Evolutionary conservation across 306 rosid genomes (phyloP).

Genomic region (Vigna reflexopilosa): DNA sequence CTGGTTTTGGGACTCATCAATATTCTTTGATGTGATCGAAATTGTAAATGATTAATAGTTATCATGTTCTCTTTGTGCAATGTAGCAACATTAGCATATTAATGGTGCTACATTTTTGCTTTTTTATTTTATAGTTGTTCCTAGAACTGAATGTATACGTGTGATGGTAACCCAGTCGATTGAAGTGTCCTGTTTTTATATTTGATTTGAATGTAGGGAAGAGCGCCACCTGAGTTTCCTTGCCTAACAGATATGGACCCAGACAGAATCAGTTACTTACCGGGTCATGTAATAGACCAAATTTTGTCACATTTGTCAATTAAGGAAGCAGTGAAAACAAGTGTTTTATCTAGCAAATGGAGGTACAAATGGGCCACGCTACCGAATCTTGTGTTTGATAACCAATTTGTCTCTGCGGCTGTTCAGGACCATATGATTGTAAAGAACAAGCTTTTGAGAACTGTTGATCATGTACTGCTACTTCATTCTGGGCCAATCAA

Average conservation of each 20-base stretch:
- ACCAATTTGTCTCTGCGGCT: slow-evolving; percentile 41
- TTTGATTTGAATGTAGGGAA: slow-evolving; percentile 43
- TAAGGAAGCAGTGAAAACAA: slow-evolving; percentile 64
- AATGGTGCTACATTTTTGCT: neutral
- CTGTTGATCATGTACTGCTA: slow-evolving; percentile 72
- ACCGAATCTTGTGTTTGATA: slow-evolving; percentile 68
- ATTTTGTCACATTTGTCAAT: slow-evolving; percentile 60
- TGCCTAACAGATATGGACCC: slow-evolving; percentile 50
- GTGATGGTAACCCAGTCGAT: slow-evolving; percentile 30
- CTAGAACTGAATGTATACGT: neutral
- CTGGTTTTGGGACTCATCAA: neutral
- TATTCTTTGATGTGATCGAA: neutral
- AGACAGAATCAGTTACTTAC: slow-evolving; percentile 65
- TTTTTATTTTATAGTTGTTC: neutral
- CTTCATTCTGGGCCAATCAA: slow-evolving; percentile 62
- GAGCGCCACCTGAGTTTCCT: slow-evolving; percentile 45
- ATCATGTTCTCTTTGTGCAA: neutral
- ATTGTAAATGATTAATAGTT: neutral
- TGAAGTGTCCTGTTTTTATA: slow-evolving; percentile 27
- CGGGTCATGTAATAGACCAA: slow-evolving; percentile 56
- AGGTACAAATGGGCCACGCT: slow-evolving; percentile 64
- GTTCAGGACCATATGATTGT: slow-evolving; percentile 42
- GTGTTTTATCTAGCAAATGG: slow-evolving; percentile 75
- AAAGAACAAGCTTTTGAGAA: slow-evolving; percentile 56
- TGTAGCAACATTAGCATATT: neutral